These are phyloP conservation scores for Lasiodiplodia hormozganensis DNA, from an alignment of 2,329 filamentous ascomycete species.

Conservation along the genomic window DNA sequence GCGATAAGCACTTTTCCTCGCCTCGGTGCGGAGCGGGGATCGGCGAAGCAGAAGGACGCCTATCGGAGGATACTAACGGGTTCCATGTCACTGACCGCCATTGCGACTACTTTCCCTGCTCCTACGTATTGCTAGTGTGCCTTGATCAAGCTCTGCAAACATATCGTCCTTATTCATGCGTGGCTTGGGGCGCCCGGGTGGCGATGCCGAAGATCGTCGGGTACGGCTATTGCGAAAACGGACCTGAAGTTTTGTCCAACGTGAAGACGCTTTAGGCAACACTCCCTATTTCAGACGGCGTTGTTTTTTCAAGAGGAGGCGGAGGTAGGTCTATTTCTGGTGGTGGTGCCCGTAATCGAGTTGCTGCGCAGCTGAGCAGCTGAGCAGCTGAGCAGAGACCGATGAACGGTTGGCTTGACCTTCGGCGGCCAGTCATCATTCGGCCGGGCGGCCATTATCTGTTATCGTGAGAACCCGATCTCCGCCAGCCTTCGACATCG, in stretches of 20 bases:
- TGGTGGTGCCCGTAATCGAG: not conserved
- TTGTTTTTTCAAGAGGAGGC: not conserved
- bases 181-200: not conserved
- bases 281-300: not conserved
- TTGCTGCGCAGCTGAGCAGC: not conserved
- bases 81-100: conserved; percentile 1
- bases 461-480: conserved; percentile 6
- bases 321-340: not conserved
- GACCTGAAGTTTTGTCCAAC: not conserved
- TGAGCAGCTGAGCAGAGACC: not conserved
- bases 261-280: not conserved
- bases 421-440: not conserved
- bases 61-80: conserved; percentile 3
- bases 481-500: not conserved
- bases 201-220: not conserved
- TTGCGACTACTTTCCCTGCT: not conserved
- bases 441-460: not conserved
- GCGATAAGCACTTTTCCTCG: conserved; percentile 6
- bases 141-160: not conserved
- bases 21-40: not conserved
- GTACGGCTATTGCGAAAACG: not conserved
- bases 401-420: not conserved
- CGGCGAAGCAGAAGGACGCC: not conserved
- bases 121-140: not conserved
- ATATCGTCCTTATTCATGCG: not conserved